Conservation (phyloP, 2,329 filamentous ascomycete species). For the Paradendryphiella salina region DNA sequence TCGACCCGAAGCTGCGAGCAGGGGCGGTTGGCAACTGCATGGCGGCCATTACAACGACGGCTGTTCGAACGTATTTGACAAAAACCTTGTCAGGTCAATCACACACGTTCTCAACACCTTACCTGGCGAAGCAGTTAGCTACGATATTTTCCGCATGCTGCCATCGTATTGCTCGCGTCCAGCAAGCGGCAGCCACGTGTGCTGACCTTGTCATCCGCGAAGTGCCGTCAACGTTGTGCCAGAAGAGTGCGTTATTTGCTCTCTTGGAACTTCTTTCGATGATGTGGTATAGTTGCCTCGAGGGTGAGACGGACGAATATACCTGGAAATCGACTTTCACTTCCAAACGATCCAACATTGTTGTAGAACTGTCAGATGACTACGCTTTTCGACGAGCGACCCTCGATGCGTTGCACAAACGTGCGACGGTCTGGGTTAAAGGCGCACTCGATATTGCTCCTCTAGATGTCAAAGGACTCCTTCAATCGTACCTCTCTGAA, state of each 20-base stretch:
- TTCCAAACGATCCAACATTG: conserved; percentile 76
- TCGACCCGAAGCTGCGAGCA: conserved; percentile 79
- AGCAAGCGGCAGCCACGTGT: conserved; percentile 79
- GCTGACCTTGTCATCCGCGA: conserved; percentile 83
- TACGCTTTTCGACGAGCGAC: conserved; percentile 80
- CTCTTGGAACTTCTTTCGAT: conserved; percentile 88
- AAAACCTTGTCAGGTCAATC: conserved; percentile 73
- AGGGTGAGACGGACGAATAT: conserved; percentile 93
- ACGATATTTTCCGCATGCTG: conserved; percentile 86
- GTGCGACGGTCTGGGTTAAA: conserved; percentile 79
- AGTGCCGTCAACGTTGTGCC: conserved; percentile 86
- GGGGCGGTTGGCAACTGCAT: conserved; percentile 66
- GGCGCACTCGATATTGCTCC: conserved; percentile 82
- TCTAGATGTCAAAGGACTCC: conserved; percentile 87
- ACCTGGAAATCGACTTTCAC: conserved; percentile 80
- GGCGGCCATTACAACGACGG: conserved; percentile 65
- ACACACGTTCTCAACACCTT: conserved; percentile 84
- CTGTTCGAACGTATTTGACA: conserved; percentile 76
- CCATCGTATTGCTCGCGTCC: conserved; percentile 88
- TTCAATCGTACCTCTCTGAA: conserved; percentile 95
- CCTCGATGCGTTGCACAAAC: conserved; percentile 73
- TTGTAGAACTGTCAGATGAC: conserved; percentile 90
- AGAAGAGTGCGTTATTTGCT: conserved; percentile 87
- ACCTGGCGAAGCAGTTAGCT: conserved; percentile 85
- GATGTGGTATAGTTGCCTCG: conserved; percentile 93